These are phyloP conservation scores for Xylaria telfairii DNA, from an alignment of 495 filamentous ascomycete species.

Conservation along the genomic window DNA sequence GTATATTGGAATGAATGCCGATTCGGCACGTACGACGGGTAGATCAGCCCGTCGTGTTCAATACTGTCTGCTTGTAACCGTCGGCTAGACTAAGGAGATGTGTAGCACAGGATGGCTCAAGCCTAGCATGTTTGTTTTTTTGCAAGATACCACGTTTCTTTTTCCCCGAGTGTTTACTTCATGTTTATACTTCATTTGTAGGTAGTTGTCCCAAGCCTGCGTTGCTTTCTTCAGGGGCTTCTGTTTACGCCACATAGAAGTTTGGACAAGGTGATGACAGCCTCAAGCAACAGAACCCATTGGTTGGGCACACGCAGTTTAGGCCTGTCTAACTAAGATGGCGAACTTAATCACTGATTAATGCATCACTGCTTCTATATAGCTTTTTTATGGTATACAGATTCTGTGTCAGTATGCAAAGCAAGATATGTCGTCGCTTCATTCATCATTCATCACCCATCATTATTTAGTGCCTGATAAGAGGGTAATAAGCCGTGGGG, in stretches of 20 bases:
- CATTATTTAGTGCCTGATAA: background rate
- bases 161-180: constrained; percentile 9
- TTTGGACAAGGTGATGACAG: constrained; percentile 23
- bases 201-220: constrained; percentile 4
- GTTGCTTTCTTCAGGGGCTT: constrained; percentile 1
- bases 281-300: background rate
- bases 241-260: background rate
- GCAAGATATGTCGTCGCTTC: constrained; percentile 4
- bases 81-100: constrained; percentile 1
- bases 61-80: constrained; percentile 12
- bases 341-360: background rate
- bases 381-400: background rate
- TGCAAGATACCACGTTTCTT: constrained; percentile 26
- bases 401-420: background rate
- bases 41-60: constrained; percentile 15
- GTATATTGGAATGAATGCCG: constrained; percentile 26
- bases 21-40: constrained; percentile 14
- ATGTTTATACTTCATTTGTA: constrained; percentile 10
- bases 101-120: constrained; percentile 23
- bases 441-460: background rate
- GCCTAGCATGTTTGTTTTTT: constrained; percentile 26
- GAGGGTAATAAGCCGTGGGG: background rate
- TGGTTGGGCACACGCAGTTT: background rate
- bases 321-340: background rate
- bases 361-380: constrained; percentile 17